These are phyloP conservation scores for Blumeriella jaapii DNA, from an alignment of 2,329 filamentous ascomycete genomes.

Conservation along the genomic window DNA sequence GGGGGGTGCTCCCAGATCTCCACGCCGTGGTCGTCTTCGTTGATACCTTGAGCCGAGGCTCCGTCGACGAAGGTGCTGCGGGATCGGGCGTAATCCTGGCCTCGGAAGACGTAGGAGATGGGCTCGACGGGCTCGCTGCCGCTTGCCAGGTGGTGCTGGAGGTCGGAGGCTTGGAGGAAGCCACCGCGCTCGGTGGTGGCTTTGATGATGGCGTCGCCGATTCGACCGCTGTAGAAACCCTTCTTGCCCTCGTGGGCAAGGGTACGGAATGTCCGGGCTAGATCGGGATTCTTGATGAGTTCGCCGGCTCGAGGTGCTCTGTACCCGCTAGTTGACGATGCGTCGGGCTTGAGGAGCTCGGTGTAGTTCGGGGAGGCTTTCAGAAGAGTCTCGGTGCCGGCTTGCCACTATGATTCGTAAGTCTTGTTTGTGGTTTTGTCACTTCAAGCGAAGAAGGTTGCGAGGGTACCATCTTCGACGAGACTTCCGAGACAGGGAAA, in stretches of 20 bases:
- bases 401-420: conserved; percentile 64
- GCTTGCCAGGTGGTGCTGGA: conserved; percentile 60
- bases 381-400: conserved; percentile 50
- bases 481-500: conserved; percentile 75
- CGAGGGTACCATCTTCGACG: conserved; percentile 21
- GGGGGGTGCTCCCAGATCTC: conserved; percentile 95
- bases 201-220: conserved; percentile 72
- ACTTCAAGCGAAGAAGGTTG: neutral
- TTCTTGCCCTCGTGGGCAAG: conserved; percentile 73
- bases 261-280: conserved; percentile 71
- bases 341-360: conserved; percentile 78
- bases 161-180: conserved; percentile 65
- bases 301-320: conserved; percentile 72
- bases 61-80: conserved; percentile 34
- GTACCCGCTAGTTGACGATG: conserved; percentile 53
- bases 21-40: conserved; percentile 41
- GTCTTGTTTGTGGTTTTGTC: conserved; percentile 5
- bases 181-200: conserved; percentile 69
- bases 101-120: conserved; percentile 69
- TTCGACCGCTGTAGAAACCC: conserved; percentile 79
- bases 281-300: conserved; percentile 72
- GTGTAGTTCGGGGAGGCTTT: conserved; percentile 71
- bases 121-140: conserved; percentile 74
- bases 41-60: conserved; percentile 28
- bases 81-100: conserved; percentile 44